A percentile compares a stretch with the other conserved stretches of the same genome.
These are phyloP conservation scores for Kokia cookei DNA, from an alignment of 441 rosid species.

Conservation along the genomic window DNA sequence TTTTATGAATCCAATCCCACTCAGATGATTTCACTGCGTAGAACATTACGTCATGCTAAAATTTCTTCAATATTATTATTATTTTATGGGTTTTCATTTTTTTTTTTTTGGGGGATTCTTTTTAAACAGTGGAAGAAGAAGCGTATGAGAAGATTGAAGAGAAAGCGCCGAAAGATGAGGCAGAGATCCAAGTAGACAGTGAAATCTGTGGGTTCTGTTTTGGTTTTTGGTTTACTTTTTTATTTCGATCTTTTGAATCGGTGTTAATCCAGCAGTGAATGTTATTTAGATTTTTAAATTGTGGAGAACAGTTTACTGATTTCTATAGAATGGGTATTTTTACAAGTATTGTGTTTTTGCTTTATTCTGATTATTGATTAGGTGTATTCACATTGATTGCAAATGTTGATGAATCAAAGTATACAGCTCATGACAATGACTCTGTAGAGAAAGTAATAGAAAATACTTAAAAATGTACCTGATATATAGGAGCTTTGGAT, in stretches of 20 bases:
- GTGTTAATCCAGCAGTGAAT: conserved; percentile 8
- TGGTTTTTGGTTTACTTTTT: not conserved
- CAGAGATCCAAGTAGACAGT: conserved; percentile 59
- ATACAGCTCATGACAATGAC: not conserved
- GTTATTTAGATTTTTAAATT: conserved; percentile 1
- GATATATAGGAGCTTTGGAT: not conserved
- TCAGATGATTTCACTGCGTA: not conserved
- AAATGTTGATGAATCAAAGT: not conserved
- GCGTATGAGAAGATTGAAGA: conserved; percentile 73
- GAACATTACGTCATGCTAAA: not conserved
- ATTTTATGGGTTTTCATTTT: not conserved
- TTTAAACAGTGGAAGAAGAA: conserved; percentile 62
- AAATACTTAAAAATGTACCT: not conserved
- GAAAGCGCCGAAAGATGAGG: conserved; percentile 80
- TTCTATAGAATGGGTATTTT: conserved; percentile 2
- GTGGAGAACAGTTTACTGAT: conserved; percentile 4
- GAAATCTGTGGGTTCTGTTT: not conserved
- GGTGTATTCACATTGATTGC: not conserved
- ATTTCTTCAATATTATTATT: not conserved
- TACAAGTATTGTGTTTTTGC: not conserved
- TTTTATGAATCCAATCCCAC: not conserved
- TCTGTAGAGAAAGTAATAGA: not conserved
- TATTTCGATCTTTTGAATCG: not conserved
- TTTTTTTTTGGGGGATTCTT: not conserved
- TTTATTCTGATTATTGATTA: not conserved